Evolutionary conservation across 768 basidiomycete genomes (phyloP).

Genomic region (Lepiota venenata): DNA sequence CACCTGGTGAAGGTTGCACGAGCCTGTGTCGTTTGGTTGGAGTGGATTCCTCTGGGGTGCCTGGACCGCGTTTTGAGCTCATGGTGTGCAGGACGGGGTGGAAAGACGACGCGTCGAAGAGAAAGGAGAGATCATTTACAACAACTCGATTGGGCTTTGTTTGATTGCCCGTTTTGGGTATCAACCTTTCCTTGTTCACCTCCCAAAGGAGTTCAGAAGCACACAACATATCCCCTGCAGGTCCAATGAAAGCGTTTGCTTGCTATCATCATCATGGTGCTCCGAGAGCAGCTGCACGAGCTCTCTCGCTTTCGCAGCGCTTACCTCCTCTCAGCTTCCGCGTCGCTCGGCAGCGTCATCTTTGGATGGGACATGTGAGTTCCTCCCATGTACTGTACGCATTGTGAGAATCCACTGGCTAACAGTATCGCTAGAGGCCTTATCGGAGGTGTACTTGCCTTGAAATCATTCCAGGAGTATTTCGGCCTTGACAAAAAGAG

Average conservation of each 20-base stretch:
- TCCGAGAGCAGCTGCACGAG: constrained; percentile 20
- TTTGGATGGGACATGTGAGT: constrained; percentile 44
- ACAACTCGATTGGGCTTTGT: constrained; percentile 5
- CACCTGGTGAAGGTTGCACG: not conserved
- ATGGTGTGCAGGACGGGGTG: not conserved
- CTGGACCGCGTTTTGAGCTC: constrained; percentile 2
- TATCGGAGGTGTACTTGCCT: constrained; percentile 46
- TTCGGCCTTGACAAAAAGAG: constrained; percentile 41
- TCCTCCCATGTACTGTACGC: not conserved
- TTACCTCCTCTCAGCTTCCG: constrained; percentile 41
- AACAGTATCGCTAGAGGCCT: constrained; percentile 23
- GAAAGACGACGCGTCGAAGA: constrained; percentile 3
- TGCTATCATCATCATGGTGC: constrained; percentile 18
- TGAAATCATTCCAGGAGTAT: constrained; percentile 43
- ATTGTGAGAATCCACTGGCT: constrained; percentile 2
- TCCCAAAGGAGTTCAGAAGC: too few species aligned
- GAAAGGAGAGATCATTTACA: not conserved
- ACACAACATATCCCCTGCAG: too few species aligned
- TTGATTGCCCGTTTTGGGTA: not conserved
- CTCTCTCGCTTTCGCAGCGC: constrained; percentile 37
- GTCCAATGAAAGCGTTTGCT: not conserved
- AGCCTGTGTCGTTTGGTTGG: not conserved
- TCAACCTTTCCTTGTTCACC: too few species aligned
- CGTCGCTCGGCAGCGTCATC: constrained; percentile 45
- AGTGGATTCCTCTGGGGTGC: not conserved